These are phyloP conservation scores for Candida tropicalis DNA, from an alignment of 1,139 yeast species.

Conservation along the genomic window DNA sequence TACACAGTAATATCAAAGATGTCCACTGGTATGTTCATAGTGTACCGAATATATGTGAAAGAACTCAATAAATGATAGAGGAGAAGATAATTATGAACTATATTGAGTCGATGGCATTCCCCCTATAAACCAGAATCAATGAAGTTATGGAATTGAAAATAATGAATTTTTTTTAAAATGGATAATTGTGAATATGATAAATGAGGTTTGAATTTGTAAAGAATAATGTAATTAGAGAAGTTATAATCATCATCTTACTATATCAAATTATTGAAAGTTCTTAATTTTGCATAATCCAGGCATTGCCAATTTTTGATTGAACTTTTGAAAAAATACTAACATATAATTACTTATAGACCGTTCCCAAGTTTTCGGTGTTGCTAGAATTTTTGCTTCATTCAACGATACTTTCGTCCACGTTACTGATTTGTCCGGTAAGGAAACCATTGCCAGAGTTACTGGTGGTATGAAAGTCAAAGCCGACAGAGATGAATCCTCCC, in stretches of 20 bases:
- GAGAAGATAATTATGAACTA: not conserved
- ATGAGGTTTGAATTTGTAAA: too few species aligned
- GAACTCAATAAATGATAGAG: constrained; percentile 1
- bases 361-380: constrained; percentile 98
- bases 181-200: too few species aligned
- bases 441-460: constrained; percentile 99
- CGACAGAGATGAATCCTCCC: constrained; percentile 99
- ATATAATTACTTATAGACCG: constrained; percentile 13
- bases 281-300: too few species aligned
- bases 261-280: not conserved
- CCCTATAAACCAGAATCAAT: too few species aligned
- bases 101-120: too few species aligned
- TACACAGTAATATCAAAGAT: constrained; percentile 21
- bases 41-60: not conserved
- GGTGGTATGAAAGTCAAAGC: constrained; percentile 99
- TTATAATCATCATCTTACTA: not conserved
- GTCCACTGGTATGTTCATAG: constrained; percentile 36
- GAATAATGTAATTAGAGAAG: too few species aligned
- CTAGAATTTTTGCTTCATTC: constrained; percentile 99
- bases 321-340: constrained; percentile 10
- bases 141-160: too few species aligned
- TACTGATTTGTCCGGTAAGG: constrained; percentile 99
- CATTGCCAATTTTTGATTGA: not conserved
- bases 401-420: constrained; percentile 99
- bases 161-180: too few species aligned